Percentiles rank a stretch among this genome's conserved stretches.
These are phyloP conservation scores for Clitopilus hobsonii DNA, from an alignment of 768 basidiomycete species.

Conservation along the genomic window DNA sequence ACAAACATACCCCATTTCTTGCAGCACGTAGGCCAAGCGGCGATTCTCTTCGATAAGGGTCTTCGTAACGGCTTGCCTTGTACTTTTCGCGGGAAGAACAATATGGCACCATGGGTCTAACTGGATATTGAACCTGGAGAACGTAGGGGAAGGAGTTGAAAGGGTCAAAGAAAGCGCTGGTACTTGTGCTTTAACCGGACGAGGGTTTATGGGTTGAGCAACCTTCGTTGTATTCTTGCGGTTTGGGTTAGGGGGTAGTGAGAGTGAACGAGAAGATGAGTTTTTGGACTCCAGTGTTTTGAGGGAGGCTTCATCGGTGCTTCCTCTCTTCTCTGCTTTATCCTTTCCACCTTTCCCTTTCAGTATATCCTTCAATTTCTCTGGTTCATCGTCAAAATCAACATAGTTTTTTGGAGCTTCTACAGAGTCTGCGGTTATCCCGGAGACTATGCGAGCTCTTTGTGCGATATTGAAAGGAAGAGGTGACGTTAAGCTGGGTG, in stretches of 20 bases:
- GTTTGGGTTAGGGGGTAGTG: neutral
- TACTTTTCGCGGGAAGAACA: conserved; percentile 41
- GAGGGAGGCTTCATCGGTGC: conserved; percentile 1
- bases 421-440: conserved; percentile 61
- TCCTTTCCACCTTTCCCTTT: conserved; percentile 47
- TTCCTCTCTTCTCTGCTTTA: conserved; percentile 10
- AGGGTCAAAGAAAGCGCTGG: conserved; percentile 33
- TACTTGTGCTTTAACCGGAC: conserved; percentile 14
- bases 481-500: conserved; percentile 37
- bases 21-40: conserved; percentile 46
- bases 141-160: conserved; percentile 27
- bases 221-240: conserved; percentile 2
- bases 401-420: conserved; percentile 78
- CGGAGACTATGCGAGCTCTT: conserved; percentile 66
- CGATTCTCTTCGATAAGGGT: conserved; percentile 40
- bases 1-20: conserved; percentile 56
- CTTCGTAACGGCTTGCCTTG: conserved; percentile 36
- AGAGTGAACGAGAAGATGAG: neutral
- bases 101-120: conserved; percentile 37
- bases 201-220: neutral
- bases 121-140: conserved; percentile 18
- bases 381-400: conserved; percentile 79
- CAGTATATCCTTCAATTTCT: conserved; percentile 69
- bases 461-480: conserved; percentile 50
- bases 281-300: neutral